Conservation (phyloP, 2,329 filamentous ascomycete species). For the Neopestalotiopsis sp. region DNA sequence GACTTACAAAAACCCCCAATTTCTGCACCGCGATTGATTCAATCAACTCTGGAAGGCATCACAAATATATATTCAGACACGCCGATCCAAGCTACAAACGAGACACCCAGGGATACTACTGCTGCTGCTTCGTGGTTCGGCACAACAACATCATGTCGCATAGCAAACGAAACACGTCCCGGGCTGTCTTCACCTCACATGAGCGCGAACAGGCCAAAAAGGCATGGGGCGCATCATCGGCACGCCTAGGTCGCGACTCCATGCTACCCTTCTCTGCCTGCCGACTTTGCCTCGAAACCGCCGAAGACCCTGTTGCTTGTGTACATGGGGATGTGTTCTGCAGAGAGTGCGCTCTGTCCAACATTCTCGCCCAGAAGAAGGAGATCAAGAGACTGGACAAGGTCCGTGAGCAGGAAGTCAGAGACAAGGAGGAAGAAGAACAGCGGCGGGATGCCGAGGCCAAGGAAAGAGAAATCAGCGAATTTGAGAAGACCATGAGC, state of each 20-base stretch:
- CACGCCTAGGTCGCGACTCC: conserved; percentile 86
- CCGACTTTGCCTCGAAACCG: conserved; percentile 81
- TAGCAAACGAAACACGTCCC: conserved; percentile 88
- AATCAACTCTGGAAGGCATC: background rate
- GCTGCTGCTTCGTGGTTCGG: too few relatives aligned
- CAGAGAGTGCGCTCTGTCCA: conserved; percentile 88
- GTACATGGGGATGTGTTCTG: conserved; percentile 89
- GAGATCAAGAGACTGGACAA: conserved; percentile 85
- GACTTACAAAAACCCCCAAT: background rate
- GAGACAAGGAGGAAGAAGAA: conserved; percentile 66
- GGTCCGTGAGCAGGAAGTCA: conserved; percentile 62
- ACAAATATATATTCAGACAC: background rate
- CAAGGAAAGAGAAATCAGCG: conserved; percentile 70
- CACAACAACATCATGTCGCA: conserved; percentile 18
- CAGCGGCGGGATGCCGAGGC: conserved; percentile 71
- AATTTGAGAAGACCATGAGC: conserved; percentile 86
- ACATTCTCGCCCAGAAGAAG: conserved; percentile 89
- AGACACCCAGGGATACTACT: too few relatives aligned
- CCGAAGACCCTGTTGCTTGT: conserved; percentile 84
- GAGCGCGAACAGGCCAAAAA: conserved; percentile 83
- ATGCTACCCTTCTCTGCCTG: conserved; percentile 93
- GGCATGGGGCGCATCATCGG: conserved; percentile 80
- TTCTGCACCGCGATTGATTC: background rate
- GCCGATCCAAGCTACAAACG: background rate
- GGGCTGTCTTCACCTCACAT: conserved; percentile 91